Base-by-base conservation (phyloP, 164 flowering plant genomes). In the Vitis cinerea region DNA sequence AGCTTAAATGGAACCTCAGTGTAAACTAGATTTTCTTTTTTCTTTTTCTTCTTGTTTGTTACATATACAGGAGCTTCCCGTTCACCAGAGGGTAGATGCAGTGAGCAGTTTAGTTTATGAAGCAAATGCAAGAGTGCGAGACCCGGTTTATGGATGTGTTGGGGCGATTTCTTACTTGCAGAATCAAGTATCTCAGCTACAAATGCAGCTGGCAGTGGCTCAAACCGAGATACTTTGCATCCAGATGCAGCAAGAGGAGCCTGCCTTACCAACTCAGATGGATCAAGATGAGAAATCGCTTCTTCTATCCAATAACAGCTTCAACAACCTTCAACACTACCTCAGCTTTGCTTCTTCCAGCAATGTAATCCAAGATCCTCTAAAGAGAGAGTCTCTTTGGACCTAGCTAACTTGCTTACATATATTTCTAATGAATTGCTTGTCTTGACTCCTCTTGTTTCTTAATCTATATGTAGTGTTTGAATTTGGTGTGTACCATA, bases 381-480 rank as follows among this genome's bases (percentile, higher is more conserved):
- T 85, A 1, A 88, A 87, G 74, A 81, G 84, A 74, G 93, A 91
- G 85, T 88, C 91, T 72, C 88, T 87, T 59, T 89, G 89, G 94
- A 83, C 94, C 70, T 85, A 76, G 76, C n/a, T 13, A 54, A 8
- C 10, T 59, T 64, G 44, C 49, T 52, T 64, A 47, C 44, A 37
- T 17, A n/a, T 63, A 19, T 61, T 19, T 50, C 61, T 64, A 68
- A 74, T 52, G 71, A 78, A 72, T 7, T 23, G 50, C 56, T 6
- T 12, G n/a, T 53, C 72, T 7, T 23, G 27, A 23, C 27, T 23
- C 27, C 27, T 23, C 27, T 23, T 23, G 27, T 23, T 53, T 53
- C 5, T 53, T 53, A 13, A 11, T 53, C 56, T 6, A 37, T 37
- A 37, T 37, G 0, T 37, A 37, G 44, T 37, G 44, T 37, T 37